Base-by-base conservation (phyloP, 2,329 filamentous ascomycete species). In the Mariannaea elegans region DNA sequence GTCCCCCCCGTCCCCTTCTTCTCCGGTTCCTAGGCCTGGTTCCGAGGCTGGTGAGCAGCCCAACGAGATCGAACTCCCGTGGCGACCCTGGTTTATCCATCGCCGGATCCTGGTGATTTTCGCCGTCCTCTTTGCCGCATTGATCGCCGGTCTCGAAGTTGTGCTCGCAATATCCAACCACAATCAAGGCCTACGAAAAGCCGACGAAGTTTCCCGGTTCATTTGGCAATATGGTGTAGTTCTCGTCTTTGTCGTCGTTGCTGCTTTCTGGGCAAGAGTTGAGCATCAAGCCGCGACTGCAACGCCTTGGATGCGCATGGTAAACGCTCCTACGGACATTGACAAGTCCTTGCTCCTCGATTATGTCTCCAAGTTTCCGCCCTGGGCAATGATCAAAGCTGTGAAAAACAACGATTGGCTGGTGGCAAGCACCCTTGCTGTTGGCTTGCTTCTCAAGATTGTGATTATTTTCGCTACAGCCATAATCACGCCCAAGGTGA, bases 231-330 rank as follows among this genome's bases (percentile, higher is more conserved):
- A 77, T 50, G 72, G 70, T 12, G 73, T 73, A 2, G 72, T 75
- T 0, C 68, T 74, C 9, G 55, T 79, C 12, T 65, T 78, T 44
- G 71, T 71, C 4, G 49, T 76, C 0, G 61, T 76, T 14, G 72
- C 75, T 4, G 72, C 69, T 12, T 32, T 73, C 8, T 80, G 77
- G 76, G 64, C 63, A 9, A 70, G 77, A 14, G 76, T 77, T 9
- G 78, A 80, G 46, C 77, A 75, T 52, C 78, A 80, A 57, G 68
- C 75, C n/a, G 75, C 75, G 38, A 63, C 69, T 9, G 65, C 70
- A 1, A 77, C 77, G 31, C 78, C 78, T 1, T 80, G 78, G 78
- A 59, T 73, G 3, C 73, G 73, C 2, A 65, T 79, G 62, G 63
- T 71, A 6, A 69, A 70, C 16, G 71, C 64, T 2, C 66, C 75